Base-by-base conservation (phyloP, 75 land plant species). In the Sequoia sempervirens region DNA sequence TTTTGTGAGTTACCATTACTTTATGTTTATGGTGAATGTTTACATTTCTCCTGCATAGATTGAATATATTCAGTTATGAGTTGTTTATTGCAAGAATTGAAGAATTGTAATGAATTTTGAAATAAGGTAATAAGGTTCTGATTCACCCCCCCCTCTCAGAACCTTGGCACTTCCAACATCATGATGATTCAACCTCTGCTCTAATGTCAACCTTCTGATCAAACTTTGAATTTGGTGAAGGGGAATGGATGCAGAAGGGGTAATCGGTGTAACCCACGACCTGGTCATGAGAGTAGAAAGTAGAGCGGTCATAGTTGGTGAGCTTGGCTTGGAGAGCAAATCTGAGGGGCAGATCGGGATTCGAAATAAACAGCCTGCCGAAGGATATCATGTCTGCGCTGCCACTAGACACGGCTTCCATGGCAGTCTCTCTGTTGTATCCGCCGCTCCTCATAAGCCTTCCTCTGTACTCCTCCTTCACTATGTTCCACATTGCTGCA, bases 251-350 rank as follows among this genome's bases (percentile, higher is more conserved):
- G 2, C 87, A 80, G 41, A 85, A 91, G 1, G 93, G 95, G 70
- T 95, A 95, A 83, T 95, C 96, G 0, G 93, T 91, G 86, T 93
- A 95, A 0, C 96, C 96, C 11, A 88, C 88, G 28, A 90, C 89
- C 68, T 88, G 96, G 82, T 93, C 95, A 2, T 93, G 96, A 1
- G 93, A 89, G 78, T 91, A 95, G 78, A 93, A 95, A 0, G 93
- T 93, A 38, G 90, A 86, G 84, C 96, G 73, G 14, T 88, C 89
- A 38, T 93, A 93, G 53, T 83, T 84, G 79, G 74, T 93, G 75
- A 95, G 83, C 0, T 81, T 79, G 30, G 93, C 90, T 45, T 85
- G 84, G 10, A 86, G 36, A 70, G 83, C 86, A 32, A 95, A 87
- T 82, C 96, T 86, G 41, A 72, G 34, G 13, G 88, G 89, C 82